Conservation (phyloP, 2,329 filamentous ascomycete species). For the Apiospora malaysiana region DNA sequence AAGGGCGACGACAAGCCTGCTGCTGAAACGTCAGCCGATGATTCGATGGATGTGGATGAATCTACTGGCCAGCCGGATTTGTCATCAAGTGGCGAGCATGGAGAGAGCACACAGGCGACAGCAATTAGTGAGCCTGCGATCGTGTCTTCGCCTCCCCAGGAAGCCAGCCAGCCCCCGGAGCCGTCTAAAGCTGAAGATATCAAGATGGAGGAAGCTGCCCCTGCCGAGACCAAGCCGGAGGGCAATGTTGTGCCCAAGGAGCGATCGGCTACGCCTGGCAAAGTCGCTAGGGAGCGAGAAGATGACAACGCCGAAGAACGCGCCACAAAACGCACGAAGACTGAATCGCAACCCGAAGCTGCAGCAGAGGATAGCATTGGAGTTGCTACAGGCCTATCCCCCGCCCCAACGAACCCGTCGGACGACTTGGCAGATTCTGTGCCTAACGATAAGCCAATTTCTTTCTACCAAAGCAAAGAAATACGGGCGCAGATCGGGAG, state of each 20-base stretch:
- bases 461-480: conserved; percentile 38
- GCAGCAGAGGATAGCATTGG: conserved; percentile 34
- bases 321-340: conserved; percentile 80
- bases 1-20: conserved; percentile 22
- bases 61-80: conserved; percentile 31
- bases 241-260: conserved; percentile 35
- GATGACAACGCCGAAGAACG: conserved; percentile 72
- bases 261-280: conserved; percentile 44
- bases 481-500: conserved; percentile 69
- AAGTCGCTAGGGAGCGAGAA: conserved; percentile 77
- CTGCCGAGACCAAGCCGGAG: conserved; percentile 24
- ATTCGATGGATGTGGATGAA: conserved; percentile 40
- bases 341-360: conserved; percentile 55
- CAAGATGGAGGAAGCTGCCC: not conserved
- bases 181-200: conserved; percentile 32
- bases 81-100: conserved; percentile 31
- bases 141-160: conserved; percentile 39
- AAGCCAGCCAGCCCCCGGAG: conserved; percentile 39
- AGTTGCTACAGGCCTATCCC: conserved; percentile 30
- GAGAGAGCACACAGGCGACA: conserved; percentile 32
- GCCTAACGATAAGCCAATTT: conserved; percentile 55
- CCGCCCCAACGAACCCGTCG: conserved; percentile 28
- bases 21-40: conserved; percentile 19
- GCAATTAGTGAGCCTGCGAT: conserved; percentile 31
- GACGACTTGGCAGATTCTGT: conserved; percentile 38